Percentiles rank a stretch among this genome's conserved stretches.
These are phyloP conservation scores for Acidomyces sp. DNA, from an alignment of 495 filamentous ascomycete genomes.

Conservation along the genomic window DNA sequence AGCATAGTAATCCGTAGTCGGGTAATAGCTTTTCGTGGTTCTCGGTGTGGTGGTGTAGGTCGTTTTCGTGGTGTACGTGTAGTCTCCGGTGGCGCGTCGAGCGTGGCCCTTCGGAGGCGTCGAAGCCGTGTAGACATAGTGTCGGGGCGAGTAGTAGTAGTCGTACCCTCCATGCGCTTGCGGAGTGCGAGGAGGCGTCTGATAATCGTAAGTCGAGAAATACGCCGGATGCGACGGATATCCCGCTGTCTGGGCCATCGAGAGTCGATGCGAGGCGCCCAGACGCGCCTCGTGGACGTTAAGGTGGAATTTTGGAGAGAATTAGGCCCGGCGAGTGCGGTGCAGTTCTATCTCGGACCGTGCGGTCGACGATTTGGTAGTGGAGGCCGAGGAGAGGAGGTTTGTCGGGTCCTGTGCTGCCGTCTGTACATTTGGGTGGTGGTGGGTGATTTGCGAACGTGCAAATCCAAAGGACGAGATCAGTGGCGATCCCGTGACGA, in stretches of 20 bases:
- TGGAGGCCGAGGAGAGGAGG: slow-evolving; percentile 22
- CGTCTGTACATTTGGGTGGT: slow-evolving; percentile 23
- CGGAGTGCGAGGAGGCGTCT: slow-evolving; percentile 27
- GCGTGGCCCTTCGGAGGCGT: slow-evolving; percentile 27
- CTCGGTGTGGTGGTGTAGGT: slow-evolving; percentile 21
- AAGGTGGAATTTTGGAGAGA: slow-evolving; percentile 3
- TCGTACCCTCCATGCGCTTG: slow-evolving; percentile 16
- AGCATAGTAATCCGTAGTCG: slow-evolving; percentile 23
- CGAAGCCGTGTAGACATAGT: slow-evolving; percentile 23
- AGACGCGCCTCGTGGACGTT: slow-evolving; percentile 14
- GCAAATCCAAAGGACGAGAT: slow-evolving; percentile 16
- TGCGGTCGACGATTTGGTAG: slow-evolving; percentile 12
- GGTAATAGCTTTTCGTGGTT: slow-evolving; percentile 19
- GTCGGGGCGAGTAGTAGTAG: slow-evolving; percentile 31
- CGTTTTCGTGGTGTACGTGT: slow-evolving; percentile 16
- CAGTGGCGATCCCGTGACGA: slow-evolving; percentile 6
- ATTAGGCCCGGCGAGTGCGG: too few relatives aligned
- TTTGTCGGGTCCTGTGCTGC: slow-evolving; percentile 16
- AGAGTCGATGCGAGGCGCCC: slow-evolving; percentile 15
- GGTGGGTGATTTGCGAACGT: slow-evolving; percentile 8
- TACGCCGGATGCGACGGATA: slow-evolving; percentile 26
- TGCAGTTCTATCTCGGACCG: slow-evolving; percentile 16
- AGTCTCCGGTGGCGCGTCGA: slow-evolving; percentile 27
- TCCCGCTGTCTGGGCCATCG: slow-evolving; percentile 25
- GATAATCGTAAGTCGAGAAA: slow-evolving; percentile 27